A percentile compares a stretch with the other conserved stretches of the same genome.
Evolutionary conservation across 1,284 basidiomycete species (phyloP).

Genomic region (Trichosporon faecale): DNA sequence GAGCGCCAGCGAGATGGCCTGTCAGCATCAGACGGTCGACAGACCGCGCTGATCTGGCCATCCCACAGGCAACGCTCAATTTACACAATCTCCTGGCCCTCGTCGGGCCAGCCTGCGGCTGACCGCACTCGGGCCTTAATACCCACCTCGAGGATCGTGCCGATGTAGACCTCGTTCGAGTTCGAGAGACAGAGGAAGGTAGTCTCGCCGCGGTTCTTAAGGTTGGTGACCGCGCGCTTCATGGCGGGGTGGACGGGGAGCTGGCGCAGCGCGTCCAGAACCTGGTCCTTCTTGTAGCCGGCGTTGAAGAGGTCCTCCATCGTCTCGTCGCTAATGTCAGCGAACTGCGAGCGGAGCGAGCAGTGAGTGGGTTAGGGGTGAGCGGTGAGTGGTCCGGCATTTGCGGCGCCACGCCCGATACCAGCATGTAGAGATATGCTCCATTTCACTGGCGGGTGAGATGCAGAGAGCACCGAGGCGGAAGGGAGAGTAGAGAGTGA

Average conservation of each 20-base stretch:
- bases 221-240: constrained; percentile 74
- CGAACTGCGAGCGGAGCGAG: neutral
- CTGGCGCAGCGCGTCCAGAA: constrained; percentile 70
- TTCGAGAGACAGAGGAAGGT: constrained; percentile 91
- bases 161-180: constrained; percentile 88
- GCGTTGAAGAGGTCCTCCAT: constrained; percentile 66
- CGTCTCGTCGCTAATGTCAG: constrained; percentile 62
- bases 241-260: constrained; percentile 98
- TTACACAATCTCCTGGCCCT: too few species aligned
- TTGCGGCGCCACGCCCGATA: too few species aligned
- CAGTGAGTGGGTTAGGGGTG: neutral
- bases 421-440: too few species aligned
- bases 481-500: neutral
- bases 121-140: neutral
- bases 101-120: neutral
- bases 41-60: too few species aligned
- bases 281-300: constrained; percentile 68
- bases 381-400: neutral
- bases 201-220: constrained; percentile 66
- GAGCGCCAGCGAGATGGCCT: neutral
- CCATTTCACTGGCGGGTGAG: too few species aligned
- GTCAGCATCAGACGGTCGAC: too few species aligned
- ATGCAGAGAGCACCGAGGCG: neutral
- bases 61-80: too few species aligned
- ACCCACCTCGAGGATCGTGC: constrained; percentile 75